phyloP scores from a whole-genome alignment of 805 yeast species.

The Saccharomycopsis olivae region DNA sequence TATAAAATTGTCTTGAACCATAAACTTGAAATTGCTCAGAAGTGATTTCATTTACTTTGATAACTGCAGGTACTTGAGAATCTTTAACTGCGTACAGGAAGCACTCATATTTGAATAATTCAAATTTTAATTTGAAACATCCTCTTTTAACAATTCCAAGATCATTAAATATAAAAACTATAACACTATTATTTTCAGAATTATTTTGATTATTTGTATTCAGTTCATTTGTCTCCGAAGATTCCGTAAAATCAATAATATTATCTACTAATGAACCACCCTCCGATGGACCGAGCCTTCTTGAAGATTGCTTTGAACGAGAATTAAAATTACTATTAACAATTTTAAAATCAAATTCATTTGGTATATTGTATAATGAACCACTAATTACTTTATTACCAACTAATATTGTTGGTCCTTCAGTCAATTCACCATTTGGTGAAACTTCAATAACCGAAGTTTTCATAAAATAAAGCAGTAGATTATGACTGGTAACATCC shows the following conservation, averaged over 20 bases:
- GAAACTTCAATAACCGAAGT: not conserved
- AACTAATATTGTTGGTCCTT: not conserved
- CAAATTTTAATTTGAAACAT: slow-evolving; percentile 11
- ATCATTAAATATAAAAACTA: slow-evolving; percentile 13
- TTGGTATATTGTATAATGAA: slow-evolving; percentile 5
- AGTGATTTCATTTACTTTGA: slow-evolving; percentile 3
- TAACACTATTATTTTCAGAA: slow-evolving; percentile 1
- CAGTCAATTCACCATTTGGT: not conserved
- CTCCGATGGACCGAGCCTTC: not conserved
- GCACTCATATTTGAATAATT: slow-evolving; percentile 13
- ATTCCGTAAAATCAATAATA: too few species aligned
- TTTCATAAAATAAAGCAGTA: slow-evolving; percentile 2
- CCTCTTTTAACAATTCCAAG: slow-evolving; percentile 16
- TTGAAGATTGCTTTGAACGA: not conserved
- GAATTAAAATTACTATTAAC: slow-evolving; percentile 4
- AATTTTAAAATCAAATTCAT: slow-evolving; percentile 3
- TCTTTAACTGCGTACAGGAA: slow-evolving; percentile 2
- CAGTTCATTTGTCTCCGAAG: not conserved
- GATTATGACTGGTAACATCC: slow-evolving; percentile 6
- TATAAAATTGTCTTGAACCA: slow-evolving; percentile 16
- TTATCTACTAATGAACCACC: not conserved
- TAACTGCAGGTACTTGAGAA: slow-evolving; percentile 1
- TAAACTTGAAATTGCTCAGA: slow-evolving; percentile 14
- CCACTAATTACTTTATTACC: slow-evolving; percentile 7
- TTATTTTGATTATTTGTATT: not conserved